A percentile compares a stretch with the other conserved stretches of the same genome.
Conservation (phyloP, 164 flowering plant species). For the Houttuynia cordata region DNA sequence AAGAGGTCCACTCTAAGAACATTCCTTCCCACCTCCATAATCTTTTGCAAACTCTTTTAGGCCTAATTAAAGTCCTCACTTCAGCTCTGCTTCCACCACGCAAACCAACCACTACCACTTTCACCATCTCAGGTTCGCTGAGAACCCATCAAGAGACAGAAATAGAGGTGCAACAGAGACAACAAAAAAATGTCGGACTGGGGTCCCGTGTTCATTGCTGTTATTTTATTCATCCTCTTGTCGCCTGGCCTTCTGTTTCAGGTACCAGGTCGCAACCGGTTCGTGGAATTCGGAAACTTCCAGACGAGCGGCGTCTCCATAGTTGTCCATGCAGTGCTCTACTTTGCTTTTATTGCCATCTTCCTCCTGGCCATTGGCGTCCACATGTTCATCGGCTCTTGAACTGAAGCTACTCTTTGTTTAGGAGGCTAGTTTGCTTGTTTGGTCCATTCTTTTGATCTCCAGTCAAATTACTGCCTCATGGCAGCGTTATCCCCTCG, state of each 20-base stretch:
- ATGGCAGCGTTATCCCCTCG: too few species aligned
- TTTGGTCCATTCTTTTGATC: too few species aligned
- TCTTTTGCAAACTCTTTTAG: not conserved
- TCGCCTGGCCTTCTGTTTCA: conserved; percentile 19
- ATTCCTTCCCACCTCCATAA: not conserved
- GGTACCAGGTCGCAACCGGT: conserved; percentile 12
- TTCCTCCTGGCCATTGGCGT: conserved; percentile 21
- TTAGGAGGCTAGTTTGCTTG: not conserved
- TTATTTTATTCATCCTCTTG: conserved; percentile 22
- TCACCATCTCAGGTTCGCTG: too few species aligned
- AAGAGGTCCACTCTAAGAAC: not conserved
- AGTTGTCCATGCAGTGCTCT: conserved; percentile 16
- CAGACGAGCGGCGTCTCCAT: conserved; percentile 23
- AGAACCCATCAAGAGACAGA: not conserved
- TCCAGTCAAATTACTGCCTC: too few species aligned
- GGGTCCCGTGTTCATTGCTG: conserved; percentile 30
- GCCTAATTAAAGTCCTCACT: not conserved
- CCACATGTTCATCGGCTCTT: conserved; percentile 38
- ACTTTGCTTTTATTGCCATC: conserved; percentile 13
- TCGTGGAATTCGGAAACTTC: conserved; percentile 20
- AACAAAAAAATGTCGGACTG: conserved; percentile 20
- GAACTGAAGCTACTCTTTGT: not conserved
- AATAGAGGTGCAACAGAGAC: not conserved
- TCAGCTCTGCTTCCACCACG: not conserved
- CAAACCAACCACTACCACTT: not conserved